Base-by-base conservation (phyloP, 2,329 filamentous ascomycete genomes). In the Trichoderma endophyticum region DNA sequence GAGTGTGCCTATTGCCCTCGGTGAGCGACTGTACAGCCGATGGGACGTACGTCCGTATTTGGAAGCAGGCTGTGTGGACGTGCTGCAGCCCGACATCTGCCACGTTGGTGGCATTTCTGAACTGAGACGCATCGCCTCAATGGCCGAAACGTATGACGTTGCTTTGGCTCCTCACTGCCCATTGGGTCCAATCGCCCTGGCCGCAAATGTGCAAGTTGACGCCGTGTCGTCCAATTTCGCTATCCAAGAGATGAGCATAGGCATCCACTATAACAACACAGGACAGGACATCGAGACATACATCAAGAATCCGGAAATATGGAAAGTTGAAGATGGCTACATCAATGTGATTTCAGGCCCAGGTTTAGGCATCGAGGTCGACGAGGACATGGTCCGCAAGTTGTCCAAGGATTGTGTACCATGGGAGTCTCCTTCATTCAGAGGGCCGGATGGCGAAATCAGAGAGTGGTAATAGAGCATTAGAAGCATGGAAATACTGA, bases 201-300 rank as follows among this genome's bases (percentile, higher is more conserved):
- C 92, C 0, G 92, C 92, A 0, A 90, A 86, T 70, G 84, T 93
- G 54, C 92, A 94, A 74, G 87, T 94, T 1, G 90, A 89, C 28
- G 83, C 87, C 24, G 83, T 81, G 11, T 88, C 83, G 24, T 86
- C 85, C 24, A 94, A 91, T 79, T 93, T 92, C 78, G 88, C 86
- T 0, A 94, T 94, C 36, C 89, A 93, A 77, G 92, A 94, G 80
- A 94, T 94, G 92, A 91, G 89, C 68, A 77, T 94, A 34, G 92
- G 92, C 0, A 94, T 95, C 75, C 93, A 95, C 78, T 95, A 94
- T 78, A 95, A 95, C 75, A 87, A 85, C 0, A 90, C 88, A 1
- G 85, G 88, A 2, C 84, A 89, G 75, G 91, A 93, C 77, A 82
- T 93, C 70, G 87, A 87, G 14, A 91, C 87, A 30, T 94, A 93